A percentile compares a stretch with the other conserved stretches of the same genome.
phyloP scores from a whole-genome alignment of 176 grass and related monocot genomes.

The Bolboschoenus planiculmis region DNA sequence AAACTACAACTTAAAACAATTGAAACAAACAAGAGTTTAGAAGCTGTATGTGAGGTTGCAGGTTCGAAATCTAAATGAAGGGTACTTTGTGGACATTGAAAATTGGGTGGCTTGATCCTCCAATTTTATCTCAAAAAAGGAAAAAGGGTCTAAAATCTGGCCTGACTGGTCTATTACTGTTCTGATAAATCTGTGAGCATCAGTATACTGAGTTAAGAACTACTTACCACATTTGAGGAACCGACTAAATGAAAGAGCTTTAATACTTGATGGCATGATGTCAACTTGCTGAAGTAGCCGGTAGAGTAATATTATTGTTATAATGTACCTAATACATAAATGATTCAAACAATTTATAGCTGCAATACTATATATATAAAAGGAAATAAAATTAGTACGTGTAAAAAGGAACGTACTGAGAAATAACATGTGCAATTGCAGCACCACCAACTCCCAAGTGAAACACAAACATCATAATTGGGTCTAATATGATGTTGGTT shows the following conservation, averaged over 20 bases:
- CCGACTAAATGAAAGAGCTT: constrained; percentile 54
- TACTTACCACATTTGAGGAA: constrained; percentile 74
- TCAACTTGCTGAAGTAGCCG: constrained; percentile 50
- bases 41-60: too few species aligned
- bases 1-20: not conserved
- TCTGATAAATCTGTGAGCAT: not conserved
- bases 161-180: not conserved
- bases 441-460: constrained; percentile 73
- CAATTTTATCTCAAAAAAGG: too few species aligned
- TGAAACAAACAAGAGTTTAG: not conserved
- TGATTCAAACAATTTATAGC: not conserved
- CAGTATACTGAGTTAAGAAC: not conserved
- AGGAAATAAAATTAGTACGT: not conserved
- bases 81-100: too few species aligned
- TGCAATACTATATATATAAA: not conserved
- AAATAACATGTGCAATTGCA: constrained; percentile 96
- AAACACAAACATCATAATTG: constrained; percentile 91
- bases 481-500: constrained; percentile 80
- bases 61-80: too few species aligned
- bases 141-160: not conserved
- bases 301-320: constrained; percentile 62
- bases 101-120: too few species aligned
- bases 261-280: constrained; percentile 48
- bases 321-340: constrained; percentile 57
- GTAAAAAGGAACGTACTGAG: constrained; percentile 58